Conservation (phyloP, 345 rosid species). For the Physaria fendleri region DNA sequence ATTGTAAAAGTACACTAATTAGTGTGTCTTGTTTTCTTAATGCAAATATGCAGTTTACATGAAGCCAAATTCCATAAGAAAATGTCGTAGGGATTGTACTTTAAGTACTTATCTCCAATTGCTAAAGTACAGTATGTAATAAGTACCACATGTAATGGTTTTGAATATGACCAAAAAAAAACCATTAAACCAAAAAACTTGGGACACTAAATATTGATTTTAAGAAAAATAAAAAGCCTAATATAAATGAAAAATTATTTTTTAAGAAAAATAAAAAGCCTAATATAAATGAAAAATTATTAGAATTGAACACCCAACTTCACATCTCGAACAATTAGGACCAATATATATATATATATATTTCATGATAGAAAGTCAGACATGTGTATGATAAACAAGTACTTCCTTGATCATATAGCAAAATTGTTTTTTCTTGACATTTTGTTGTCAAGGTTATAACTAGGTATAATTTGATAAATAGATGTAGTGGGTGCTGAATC, state of each 20-base stretch:
- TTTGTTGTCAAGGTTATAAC: too few relatives aligned
- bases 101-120: too few relatives aligned
- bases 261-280: too few relatives aligned
- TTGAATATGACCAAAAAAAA: constrained; percentile 2
- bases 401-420: not conserved
- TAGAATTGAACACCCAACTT: too few relatives aligned
- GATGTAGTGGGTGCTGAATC: not conserved
- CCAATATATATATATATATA: not conserved
- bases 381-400: not conserved
- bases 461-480: not conserved
- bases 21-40: not conserved
- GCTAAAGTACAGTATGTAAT: not conserved
- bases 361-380: not conserved
- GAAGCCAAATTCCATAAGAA: too few relatives aligned
- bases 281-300: too few relatives aligned
- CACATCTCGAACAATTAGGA: too few relatives aligned
- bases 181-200: not conserved
- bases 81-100: too few relatives aligned
- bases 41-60: not conserved
- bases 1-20: not conserved
- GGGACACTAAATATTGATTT: too few relatives aligned
- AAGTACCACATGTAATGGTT: constrained; percentile 1
- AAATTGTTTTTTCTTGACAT: not conserved
- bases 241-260: too few relatives aligned
- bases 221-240: too few relatives aligned